phyloP scores from a whole-genome alignment of 306 rosid species.

The Crataegus laevigata region DNA sequence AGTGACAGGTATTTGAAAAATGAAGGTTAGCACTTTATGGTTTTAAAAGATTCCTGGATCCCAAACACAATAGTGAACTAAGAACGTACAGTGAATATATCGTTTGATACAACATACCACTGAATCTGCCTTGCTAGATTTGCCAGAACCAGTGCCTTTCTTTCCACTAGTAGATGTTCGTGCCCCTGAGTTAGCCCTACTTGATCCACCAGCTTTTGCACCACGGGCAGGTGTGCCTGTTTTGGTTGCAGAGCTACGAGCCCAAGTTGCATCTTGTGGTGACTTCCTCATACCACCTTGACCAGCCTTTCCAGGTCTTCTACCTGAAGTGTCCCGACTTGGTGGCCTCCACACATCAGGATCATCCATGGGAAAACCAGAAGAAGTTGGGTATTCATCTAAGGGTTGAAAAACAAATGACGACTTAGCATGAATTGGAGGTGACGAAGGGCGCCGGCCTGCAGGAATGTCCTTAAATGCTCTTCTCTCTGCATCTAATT shows the following conservation, averaged over 20 bases:
- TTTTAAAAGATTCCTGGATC: not conserved
- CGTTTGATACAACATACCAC: conserved; percentile 33
- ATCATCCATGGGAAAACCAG: conserved; percentile 65
- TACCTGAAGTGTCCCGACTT: conserved; percentile 52
- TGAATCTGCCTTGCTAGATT: conserved; percentile 63
- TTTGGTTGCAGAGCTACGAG: conserved; percentile 59
- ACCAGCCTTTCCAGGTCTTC: conserved; percentile 66
- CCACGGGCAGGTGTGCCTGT: conserved; percentile 51
- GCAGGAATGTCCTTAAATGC: conserved; percentile 61
- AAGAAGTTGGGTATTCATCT: conserved; percentile 88
- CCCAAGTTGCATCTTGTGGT: conserved; percentile 77
- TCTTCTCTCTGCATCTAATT: conserved; percentile 72
- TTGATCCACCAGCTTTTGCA: conserved; percentile 48
- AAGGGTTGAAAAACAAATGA: conserved; percentile 81
- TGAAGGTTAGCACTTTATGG: not conserved
- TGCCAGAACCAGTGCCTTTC: conserved; percentile 53
- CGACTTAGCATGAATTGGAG: conserved; percentile 65
- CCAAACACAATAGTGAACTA: not conserved
- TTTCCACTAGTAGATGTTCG: conserved; percentile 57
- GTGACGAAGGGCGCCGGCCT: conserved; percentile 76
- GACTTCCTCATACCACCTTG: conserved; percentile 60
- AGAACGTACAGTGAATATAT: not conserved
- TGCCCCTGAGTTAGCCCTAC: conserved; percentile 49
- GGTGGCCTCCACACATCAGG: conserved; percentile 99
- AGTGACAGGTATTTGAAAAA: not conserved